A percentile compares a stretch with the other conserved stretches of the same genome.
Evolutionary conservation across 2,329 filamentous ascomycete species (phyloP).

Genomic region (Paraphoma sp.): DNA sequence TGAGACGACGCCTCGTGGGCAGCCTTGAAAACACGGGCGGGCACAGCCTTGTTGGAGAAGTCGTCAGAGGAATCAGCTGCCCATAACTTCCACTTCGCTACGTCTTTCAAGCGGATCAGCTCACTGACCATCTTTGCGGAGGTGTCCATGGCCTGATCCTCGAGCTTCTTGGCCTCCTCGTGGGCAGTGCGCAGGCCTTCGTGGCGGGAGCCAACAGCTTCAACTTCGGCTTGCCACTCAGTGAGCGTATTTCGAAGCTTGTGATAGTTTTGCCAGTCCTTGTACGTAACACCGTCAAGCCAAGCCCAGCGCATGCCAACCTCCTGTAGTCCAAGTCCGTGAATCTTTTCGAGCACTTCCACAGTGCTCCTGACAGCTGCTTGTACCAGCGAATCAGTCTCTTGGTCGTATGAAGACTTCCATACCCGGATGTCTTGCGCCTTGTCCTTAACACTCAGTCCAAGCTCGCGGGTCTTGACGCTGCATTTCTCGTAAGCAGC

Average conservation of each 20-base stretch:
- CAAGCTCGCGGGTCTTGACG: constrained; percentile 68
- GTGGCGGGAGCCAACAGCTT: constrained; percentile 76
- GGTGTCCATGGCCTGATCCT: constrained; percentile 80
- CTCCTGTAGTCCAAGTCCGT: constrained; percentile 84
- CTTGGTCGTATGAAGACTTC: constrained; percentile 73
- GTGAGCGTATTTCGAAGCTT: constrained; percentile 82
- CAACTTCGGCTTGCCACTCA: constrained; percentile 84
- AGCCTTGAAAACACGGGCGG: constrained; percentile 59
- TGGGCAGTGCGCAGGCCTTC: constrained; percentile 73
- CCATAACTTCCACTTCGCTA: constrained; percentile 82
- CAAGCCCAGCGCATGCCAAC: constrained; percentile 94
- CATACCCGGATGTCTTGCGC: constrained; percentile 80
- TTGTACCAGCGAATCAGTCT: constrained; percentile 72
- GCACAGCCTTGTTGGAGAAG: constrained; percentile 73
- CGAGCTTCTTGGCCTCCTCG: constrained; percentile 70
- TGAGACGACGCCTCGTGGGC: constrained; percentile 50
- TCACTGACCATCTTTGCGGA: constrained; percentile 82
- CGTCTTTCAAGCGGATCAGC: constrained; percentile 79
- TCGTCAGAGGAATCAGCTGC: constrained; percentile 77
- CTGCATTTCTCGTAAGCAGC: constrained; percentile 60
- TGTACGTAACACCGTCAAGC: constrained; percentile 94
- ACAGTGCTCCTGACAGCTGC: constrained; percentile 81
- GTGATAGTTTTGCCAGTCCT: constrained; percentile 96
- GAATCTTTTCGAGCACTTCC: constrained; percentile 80
- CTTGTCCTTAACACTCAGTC: constrained; percentile 75